These are phyloP conservation scores for Colletotrichum agaves DNA, from an alignment of 2,329 filamentous ascomycete genomes.

Conservation along the genomic window DNA sequence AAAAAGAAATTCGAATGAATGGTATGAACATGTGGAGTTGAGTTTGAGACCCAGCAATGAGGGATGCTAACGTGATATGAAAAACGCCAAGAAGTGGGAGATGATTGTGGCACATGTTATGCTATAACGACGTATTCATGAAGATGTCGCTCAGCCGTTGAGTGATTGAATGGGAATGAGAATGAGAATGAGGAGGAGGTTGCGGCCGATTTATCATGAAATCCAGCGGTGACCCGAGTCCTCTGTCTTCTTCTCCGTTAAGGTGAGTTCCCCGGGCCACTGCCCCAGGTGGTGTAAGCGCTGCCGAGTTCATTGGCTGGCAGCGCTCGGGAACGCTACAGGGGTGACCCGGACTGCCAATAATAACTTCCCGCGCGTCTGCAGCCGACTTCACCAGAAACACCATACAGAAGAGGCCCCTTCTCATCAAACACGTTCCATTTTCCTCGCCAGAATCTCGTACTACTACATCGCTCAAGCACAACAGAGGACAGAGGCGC, in stretches of 20 bases:
- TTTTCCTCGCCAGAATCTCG: slow-evolving; percentile 11
- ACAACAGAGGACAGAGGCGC: slow-evolving; percentile 19
- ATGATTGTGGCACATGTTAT: background rate
- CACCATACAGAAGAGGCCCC: slow-evolving; percentile 9
- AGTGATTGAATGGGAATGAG: background rate
- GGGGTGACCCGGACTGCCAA: slow-evolving; percentile 30
- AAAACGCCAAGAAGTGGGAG: slow-evolving; percentile 1
- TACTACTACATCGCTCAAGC: background rate
- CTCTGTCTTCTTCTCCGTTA: too few species aligned
- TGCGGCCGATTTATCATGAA: background rate
- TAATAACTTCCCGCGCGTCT: slow-evolving; percentile 39
- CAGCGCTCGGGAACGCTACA: slow-evolving; percentile 10
- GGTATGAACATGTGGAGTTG: too few species aligned
- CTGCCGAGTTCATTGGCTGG: slow-evolving; percentile 32
- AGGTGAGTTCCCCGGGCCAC: background rate
- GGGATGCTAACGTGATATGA: background rate
- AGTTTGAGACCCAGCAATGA: background rate
- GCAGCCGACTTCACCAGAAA: slow-evolving; percentile 24
- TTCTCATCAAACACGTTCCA: slow-evolving; percentile 7
- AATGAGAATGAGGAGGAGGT: background rate
- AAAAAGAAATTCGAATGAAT: too few species aligned
- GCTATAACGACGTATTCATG: background rate
- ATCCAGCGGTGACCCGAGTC: background rate
- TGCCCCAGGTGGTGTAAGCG: slow-evolving; percentile 35
- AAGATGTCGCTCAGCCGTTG: background rate